These are phyloP conservation scores for Claviceps arundinis DNA, from an alignment of 2,329 filamentous ascomycete genomes.

Conservation along the genomic window DNA sequence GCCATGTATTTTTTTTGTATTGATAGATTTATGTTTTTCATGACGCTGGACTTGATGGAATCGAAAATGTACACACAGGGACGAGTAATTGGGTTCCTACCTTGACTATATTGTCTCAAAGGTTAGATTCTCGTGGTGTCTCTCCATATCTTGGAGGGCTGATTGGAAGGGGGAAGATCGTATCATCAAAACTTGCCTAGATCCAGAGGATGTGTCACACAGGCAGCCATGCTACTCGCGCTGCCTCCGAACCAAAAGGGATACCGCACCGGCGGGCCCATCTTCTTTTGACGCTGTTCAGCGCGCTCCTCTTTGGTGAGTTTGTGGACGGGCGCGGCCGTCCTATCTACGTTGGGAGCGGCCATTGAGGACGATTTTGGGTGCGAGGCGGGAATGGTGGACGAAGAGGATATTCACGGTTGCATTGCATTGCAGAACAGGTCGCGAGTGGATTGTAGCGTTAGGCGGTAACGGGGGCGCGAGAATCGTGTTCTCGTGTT, in stretches of 20 bases:
- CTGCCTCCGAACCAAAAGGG: slow-evolving; percentile 96
- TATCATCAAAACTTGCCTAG: slow-evolving; percentile 48
- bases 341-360: slow-evolving; percentile 3
- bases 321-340: slow-evolving; percentile 2
- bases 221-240: slow-evolving; percentile 81
- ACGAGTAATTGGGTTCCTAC: neutral
- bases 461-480: neutral
- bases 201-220: slow-evolving; percentile 87
- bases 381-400: neutral
- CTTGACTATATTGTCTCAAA: slow-evolving; percentile 5
- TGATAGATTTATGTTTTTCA: too few species aligned
- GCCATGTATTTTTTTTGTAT: too few species aligned
- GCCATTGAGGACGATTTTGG: slow-evolving; percentile 9
- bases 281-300: slow-evolving; percentile 22
- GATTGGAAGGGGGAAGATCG: neutral
- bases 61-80: too few species aligned
- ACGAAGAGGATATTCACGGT: neutral
- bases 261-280: slow-evolving; percentile 37
- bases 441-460: neutral
- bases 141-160: neutral
- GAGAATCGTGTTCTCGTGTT: neutral
- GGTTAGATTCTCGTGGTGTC: neutral
- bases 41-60: too few species aligned
- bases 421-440: slow-evolving; percentile 1
- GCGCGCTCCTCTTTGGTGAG: slow-evolving; percentile 6